Conservation (phyloP, 768 basidiomycete species). For the Tricholoma sp. region DNA sequence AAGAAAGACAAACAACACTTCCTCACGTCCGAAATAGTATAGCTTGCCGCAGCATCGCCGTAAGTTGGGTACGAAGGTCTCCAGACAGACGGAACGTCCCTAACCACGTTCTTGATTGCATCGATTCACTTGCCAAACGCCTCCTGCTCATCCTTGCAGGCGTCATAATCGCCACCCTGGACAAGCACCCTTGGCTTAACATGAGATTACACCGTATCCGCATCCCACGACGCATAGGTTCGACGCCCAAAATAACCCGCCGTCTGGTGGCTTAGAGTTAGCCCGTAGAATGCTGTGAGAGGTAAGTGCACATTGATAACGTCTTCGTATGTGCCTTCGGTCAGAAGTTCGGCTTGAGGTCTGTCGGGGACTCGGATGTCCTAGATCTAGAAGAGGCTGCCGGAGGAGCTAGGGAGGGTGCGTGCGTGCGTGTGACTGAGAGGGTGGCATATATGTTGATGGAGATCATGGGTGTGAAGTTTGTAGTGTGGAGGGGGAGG, state of each 20-base stretch:
- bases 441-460: not conserved
- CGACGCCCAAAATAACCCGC: not conserved
- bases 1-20: not conserved
- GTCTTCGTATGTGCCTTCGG: conserved; percentile 1
- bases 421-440: not conserved
- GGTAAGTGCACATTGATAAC: not conserved
- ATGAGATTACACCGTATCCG: not conserved
- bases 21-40: not conserved
- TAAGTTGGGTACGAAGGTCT: not conserved
- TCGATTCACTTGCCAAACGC: not conserved
- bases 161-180: no score
- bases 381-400: not conserved
- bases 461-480: not conserved
- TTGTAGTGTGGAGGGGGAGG: not conserved
- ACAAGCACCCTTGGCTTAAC: not conserved
- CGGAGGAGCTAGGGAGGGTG: not conserved
- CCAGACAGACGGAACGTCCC: not conserved
- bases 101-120: not conserved
- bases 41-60: not conserved
- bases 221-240: not conserved
- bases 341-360: not conserved
- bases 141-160: not conserved
- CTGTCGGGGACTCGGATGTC: not conserved
- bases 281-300: not conserved
- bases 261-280: no score